Evolutionary conservation across 208 protist species (phyloP).

Genomic region (Trypanosoma grayi): DNA sequence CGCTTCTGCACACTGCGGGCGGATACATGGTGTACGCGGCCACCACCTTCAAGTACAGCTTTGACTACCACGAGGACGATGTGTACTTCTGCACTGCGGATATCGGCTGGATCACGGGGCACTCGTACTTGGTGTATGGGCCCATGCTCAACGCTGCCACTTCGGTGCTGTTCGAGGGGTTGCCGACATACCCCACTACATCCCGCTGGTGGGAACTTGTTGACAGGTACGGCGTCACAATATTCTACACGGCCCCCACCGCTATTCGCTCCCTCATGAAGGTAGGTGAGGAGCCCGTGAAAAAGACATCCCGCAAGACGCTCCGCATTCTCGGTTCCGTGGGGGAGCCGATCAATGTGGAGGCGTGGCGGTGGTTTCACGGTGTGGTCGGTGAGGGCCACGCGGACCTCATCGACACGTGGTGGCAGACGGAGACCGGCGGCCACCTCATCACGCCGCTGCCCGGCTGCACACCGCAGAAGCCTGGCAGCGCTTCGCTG

Average conservation of each 20-base stretch:
- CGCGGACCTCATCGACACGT: conserved; percentile 96
- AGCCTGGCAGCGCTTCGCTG: too few species aligned
- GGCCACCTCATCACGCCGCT: conserved; percentile 96
- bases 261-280: conserved; percentile 90
- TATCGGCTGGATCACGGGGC: conserved; percentile 97
- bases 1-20: conserved; percentile 91
- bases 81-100: conserved; percentile 94
- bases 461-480: conserved; percentile 93
- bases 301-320: conserved; percentile 66
- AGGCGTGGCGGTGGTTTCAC: conserved; percentile 95
- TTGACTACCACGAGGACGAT: conserved; percentile 95
- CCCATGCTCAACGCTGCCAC: conserved; percentile 96
- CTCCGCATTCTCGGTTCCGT: conserved; percentile 95
- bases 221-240: conserved; percentile 92
- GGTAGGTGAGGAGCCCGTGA: conserved; percentile 67
- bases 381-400: conserved; percentile 88
- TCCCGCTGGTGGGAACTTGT: conserved; percentile 94
- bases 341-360: conserved; percentile 96
- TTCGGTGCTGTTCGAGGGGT: conserved; percentile 95
- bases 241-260: conserved; percentile 98
- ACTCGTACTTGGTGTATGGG: conserved; percentile 98
- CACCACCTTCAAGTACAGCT: conserved; percentile 93
- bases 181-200: conserved; percentile 89
- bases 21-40: conserved; percentile 95
- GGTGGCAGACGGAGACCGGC: conserved; percentile 98